Base-by-base conservation (phyloP, 1,139 yeast genomes). In the Magnusiomyces tetraspermus region DNA sequence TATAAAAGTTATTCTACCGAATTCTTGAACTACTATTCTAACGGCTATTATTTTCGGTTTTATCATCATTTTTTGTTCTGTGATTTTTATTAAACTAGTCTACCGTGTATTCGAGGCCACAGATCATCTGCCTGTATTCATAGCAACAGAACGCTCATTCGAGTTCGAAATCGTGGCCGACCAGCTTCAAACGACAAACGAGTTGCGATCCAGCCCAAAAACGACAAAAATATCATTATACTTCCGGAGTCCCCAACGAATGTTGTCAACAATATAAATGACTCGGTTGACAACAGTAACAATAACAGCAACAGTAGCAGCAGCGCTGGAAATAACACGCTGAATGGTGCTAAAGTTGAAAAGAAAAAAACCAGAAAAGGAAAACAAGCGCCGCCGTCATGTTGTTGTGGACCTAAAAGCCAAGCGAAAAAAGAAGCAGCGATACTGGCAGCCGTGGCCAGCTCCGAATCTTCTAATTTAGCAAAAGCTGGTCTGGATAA, bases 121-220 rank as follows among this genome's bases (percentile, higher is more conserved):
- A 71, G 98, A 46, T 85, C 96, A 2, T 82, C 94, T 2, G 80
- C 83, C 53, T 92, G 98, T 67, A 79, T 79, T 55, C 98, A 92
- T 67, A 80, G 85, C 48, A 75, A 78, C 50, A 74, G 96, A 49
- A 89, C 94, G 37, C 71, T 90, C 41, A 80, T 88, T 22, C 88
- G 87, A 61, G 96, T 90, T n/a, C 75, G 96, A 44, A 79, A 87
- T 37, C 78, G 95, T 55, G 97, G 97, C 0, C 71, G 97, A 50
- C 97, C 96, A 2, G 59, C 56, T 36, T 55, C 55, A 17, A 57
- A 56, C 46, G 62, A 58, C 19, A 57, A 60, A 37, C 53, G 67
- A 40, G 57, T 63, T 23, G 67, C 67, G 6, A 62, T 64, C 5
- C 54, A 63, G 43, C 67, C 67, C 1, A 59, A 62, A 31, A 21